Conservation (phyloP, 345 rosid genomes). For the Populus nigra region DNA sequence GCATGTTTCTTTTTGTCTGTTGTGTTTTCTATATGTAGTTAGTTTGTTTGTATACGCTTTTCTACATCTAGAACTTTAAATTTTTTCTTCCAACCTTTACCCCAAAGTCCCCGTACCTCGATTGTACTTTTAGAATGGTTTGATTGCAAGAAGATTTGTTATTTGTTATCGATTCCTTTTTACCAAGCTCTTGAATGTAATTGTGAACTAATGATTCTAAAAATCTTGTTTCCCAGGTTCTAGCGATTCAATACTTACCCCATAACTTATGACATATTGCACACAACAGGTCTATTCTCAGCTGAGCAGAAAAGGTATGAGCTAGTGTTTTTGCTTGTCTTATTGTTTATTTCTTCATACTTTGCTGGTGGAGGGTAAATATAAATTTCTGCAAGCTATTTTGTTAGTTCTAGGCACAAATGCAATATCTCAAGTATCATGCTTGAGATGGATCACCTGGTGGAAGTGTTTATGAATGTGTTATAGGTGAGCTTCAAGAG, state of each 20-base stretch:
- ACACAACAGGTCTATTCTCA: constrained; percentile 60
- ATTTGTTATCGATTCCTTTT: background rate
- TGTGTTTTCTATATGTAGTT: no score
- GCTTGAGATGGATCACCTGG: constrained; percentile 64
- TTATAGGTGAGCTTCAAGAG: constrained; percentile 49
- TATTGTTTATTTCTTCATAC: background rate
- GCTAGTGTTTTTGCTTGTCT: background rate
- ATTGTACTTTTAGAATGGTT: background rate
- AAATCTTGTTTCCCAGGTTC: constrained; percentile 39
- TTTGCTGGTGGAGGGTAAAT: no score
- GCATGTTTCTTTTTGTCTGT: no score
- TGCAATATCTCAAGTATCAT: constrained; percentile 53
- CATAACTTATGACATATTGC: constrained; percentile 61
- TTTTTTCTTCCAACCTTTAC: background rate
- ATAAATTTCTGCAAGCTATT: background rate
- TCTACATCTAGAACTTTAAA: no score
- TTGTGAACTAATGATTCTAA: background rate
- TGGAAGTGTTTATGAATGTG: constrained; percentile 49
- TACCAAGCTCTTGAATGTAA: constrained; percentile 1
- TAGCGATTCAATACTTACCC: constrained; percentile 70
- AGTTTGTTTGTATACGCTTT: no score
- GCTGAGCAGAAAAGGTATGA: constrained; percentile 52
- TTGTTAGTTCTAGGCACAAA: constrained; percentile 26
- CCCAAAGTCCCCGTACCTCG: background rate
- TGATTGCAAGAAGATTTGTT: background rate